phyloP scores from a whole-genome alignment of 1,284 basidiomycete genomes.

The Leccinum griseonigrum region DNA sequence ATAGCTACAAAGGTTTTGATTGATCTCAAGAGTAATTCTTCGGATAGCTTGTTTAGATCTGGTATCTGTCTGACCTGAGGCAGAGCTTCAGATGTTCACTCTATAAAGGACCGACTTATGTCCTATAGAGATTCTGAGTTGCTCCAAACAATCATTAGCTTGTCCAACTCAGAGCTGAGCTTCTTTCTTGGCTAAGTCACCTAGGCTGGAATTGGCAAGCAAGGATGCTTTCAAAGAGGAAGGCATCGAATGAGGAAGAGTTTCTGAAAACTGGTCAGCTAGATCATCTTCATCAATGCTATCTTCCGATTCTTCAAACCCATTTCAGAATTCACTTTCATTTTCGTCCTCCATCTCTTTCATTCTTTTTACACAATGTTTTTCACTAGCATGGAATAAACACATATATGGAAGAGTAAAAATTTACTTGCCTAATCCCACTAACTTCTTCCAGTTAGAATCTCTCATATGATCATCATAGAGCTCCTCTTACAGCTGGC shows the following conservation, averaged over 20 bases:
- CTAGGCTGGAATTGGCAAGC: neutral
- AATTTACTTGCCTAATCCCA: neutral
- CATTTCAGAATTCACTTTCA: neutral
- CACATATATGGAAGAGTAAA: neutral
- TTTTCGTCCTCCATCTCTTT: neutral
- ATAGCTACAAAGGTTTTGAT: conserved; percentile 7
- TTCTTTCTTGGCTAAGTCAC: neutral
- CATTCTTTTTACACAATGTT: neutral
- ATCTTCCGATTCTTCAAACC: neutral
- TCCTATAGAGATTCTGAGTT: conserved; percentile 7
- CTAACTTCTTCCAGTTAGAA: conserved; percentile 14
- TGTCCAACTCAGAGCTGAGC: neutral
- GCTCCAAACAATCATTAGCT: neutral
- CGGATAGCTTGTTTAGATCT: conserved; percentile 9
- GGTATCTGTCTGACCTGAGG: conserved; percentile 7
- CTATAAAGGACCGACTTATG: conserved; percentile 11
- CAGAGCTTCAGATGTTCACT: conserved; percentile 1
- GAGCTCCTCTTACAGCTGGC: conserved; percentile 4
- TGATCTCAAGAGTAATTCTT: conserved; percentile 4
- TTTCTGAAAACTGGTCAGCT: neutral
- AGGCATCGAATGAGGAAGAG: neutral
- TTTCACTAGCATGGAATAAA: neutral
- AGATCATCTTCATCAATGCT: neutral
- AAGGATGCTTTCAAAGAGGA: neutral
- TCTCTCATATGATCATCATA: conserved; percentile 17